Percentiles rank a stretch among this genome's conserved stretches.
Conservation (phyloP, 2,329 filamentous ascomycete species). For the Emmonsiellopsis sp. region DNA sequence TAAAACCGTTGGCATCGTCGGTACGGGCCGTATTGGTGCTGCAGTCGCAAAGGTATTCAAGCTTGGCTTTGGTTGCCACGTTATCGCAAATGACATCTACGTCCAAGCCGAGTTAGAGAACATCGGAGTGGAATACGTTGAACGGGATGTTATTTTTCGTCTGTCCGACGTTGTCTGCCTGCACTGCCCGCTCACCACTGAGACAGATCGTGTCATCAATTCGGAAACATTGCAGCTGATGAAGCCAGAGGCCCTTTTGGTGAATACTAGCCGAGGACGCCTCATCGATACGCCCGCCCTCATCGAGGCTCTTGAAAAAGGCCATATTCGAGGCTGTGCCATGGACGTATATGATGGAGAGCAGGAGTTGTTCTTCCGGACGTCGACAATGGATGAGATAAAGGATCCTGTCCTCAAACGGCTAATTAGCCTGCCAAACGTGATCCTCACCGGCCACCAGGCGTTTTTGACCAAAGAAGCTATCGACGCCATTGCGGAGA, state of each 20-base stretch:
- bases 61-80: conserved; percentile 53
- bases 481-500: conserved; percentile 53
- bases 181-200: conserved; percentile 56
- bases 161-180: conserved; percentile 54
- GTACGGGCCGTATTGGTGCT: conserved; percentile 57
- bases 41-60: conserved; percentile 52
- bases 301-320: conserved; percentile 51
- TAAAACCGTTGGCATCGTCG: conserved; percentile 59
- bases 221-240: conserved; percentile 44
- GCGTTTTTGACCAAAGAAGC: conserved; percentile 62
- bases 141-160: conserved; percentile 47
- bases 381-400: conserved; percentile 56
- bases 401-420: conserved; percentile 59
- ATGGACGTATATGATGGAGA: conserved; percentile 63
- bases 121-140: conserved; percentile 41
- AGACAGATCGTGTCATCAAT: conserved; percentile 55
- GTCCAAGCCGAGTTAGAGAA: conserved; percentile 41
- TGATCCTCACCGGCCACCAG: conserved; percentile 58
- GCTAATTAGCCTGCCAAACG: conserved; percentile 60
- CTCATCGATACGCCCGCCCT: conserved; percentile 54
- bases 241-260: conserved; percentile 52
- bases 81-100: conserved; percentile 55
- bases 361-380: conserved; percentile 51
- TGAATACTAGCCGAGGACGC: conserved; percentile 61
- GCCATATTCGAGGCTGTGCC: conserved; percentile 53